Evolutionary conservation across 306 rosid genomes (phyloP), one percentile per base, ranked within the genome.

Genomic region (Argentina anserina): DNA sequence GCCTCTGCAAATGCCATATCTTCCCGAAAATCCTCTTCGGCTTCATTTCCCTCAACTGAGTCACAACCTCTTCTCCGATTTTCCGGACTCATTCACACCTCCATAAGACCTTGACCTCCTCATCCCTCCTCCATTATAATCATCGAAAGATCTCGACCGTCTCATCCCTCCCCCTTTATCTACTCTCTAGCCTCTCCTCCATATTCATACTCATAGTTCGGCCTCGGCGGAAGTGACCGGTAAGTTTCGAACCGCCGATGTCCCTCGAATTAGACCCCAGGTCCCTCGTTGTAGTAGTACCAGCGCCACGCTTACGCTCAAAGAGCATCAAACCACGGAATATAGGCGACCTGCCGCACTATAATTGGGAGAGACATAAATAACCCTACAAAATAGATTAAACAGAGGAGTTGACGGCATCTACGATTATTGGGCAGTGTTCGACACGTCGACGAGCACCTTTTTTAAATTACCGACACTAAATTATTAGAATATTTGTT

Each of bases 1-100:
- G 83, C 87, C 89, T 94, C 88, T 91, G 96, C 85, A 91, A 73
- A 86, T 94, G 97, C 58, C 79, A 87, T 96, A 91, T 94, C 90
- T 89, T 91, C 4, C 86, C 93, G 3, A 94, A 91, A 71, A 91
- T 74, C 72, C 93, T 86, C 88, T 94, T 97, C 0, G 94, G 91
- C 50, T 65, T 66, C 99, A 91, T 94, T 31, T 94, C 99, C 78
- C 97, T 85, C 85, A 91, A 42, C 0, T 97, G 99, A 7, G 96
- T 94, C 82, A 83, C 70, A 73, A 58, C 78, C 77, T 78, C 71
- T 75, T 86, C 66, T 84, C 96, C 4, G 86, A 87, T 49, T 82
- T 58, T 26, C 39, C 67, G 6, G 85, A 75, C 58, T 91, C 97
- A 5, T 53, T 87, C 88, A 89, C 75, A 36, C 91, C 99, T 7